Evolutionary conservation across 106 monocot species (phyloP).

Genomic region (Gastrodia elata): DNA sequence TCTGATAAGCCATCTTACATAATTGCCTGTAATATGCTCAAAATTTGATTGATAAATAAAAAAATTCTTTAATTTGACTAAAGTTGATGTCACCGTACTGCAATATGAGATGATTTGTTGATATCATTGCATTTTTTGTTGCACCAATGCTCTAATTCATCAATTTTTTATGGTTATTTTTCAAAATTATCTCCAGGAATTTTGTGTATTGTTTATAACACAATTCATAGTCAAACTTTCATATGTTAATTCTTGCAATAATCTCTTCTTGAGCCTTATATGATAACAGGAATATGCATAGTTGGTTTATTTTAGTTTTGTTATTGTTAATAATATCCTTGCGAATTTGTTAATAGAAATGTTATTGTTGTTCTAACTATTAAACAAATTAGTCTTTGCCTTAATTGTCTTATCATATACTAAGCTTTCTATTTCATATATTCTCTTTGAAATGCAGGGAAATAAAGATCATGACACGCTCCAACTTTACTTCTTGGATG

Average conservation of each 20-base stretch:
- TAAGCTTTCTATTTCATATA: background rate
- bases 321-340: background rate
- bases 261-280: background rate
- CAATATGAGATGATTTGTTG: no score
- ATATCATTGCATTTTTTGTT: no score
- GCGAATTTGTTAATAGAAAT: background rate
- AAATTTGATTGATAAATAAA: no score
- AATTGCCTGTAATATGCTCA: no score
- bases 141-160: background rate
- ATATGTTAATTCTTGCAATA: background rate
- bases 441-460: constrained; percentile 4
- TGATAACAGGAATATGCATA: background rate
- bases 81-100: no score
- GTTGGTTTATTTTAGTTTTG: background rate
- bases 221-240: background rate
- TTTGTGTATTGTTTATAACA: background rate
- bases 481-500: background rate
- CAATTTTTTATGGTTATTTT: background rate
- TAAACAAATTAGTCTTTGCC: background rate
- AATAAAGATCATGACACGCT: background rate
- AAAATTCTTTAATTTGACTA: no score
- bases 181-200: background rate
- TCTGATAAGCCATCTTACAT: no score
- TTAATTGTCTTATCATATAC: background rate
- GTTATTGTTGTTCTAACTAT: background rate